A percentile compares a stretch with the other conserved stretches of the same genome.
phyloP scores from a whole-genome alignment of 1,139 yeast genomes.

The Yamadazyma triangularis region DNA sequence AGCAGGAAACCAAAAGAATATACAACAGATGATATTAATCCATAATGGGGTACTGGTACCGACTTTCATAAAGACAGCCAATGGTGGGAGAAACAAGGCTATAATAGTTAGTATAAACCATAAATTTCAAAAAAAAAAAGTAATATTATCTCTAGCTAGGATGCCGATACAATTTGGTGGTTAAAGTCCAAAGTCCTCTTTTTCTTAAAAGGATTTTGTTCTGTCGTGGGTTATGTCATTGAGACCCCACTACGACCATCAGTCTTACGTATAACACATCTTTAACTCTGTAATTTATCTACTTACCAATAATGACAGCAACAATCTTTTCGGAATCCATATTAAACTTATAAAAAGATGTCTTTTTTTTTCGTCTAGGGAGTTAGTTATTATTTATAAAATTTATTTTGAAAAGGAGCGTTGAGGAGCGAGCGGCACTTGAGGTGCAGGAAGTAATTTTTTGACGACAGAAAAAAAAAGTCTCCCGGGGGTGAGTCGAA shows the following conservation, averaged over 20 bases:
- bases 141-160: no score
- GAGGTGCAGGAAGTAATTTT: no score
- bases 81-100: slow-evolving; percentile 65
- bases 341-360: slow-evolving; percentile 1
- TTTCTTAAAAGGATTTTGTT: neutral
- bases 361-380: neutral
- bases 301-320: slow-evolving; percentile 32
- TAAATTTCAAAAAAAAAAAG: no score
- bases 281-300: no score
- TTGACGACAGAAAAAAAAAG: slow-evolving; percentile 26
- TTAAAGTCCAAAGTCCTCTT: no score
- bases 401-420: neutral
- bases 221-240: no score
- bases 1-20: slow-evolving; percentile 71
- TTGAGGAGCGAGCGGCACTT: no score
- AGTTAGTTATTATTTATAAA: no score
- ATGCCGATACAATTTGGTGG: no score
- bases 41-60: slow-evolving; percentile 61
- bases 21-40: slow-evolving; percentile 58
- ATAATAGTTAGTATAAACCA: slow-evolving; percentile 4
- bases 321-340: slow-evolving; percentile 44
- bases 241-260: no score
- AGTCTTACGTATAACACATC: no score
- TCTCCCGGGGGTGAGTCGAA: slow-evolving; percentile 85
- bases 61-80: slow-evolving; percentile 63